Conservation (phyloP, 805 yeast species). For the Yamadazyma philogaea region DNA sequence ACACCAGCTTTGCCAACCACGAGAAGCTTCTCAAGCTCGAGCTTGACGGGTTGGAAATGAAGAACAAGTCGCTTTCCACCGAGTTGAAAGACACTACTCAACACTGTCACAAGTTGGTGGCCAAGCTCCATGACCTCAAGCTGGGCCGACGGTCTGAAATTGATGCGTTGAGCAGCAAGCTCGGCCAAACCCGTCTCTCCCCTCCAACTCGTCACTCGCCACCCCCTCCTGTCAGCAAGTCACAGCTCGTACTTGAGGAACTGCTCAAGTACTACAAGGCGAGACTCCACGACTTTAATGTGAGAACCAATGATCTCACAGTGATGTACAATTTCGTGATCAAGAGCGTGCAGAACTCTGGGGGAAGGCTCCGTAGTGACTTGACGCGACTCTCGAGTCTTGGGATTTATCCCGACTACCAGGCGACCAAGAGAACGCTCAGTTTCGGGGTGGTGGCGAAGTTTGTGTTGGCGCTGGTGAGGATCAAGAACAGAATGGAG, state of each 20-base stretch:
- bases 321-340: slow-evolving; percentile 32
- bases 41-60: slow-evolving; percentile 27
- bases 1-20: slow-evolving; percentile 28
- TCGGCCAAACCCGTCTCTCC: slow-evolving; percentile 21
- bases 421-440: slow-evolving; percentile 16
- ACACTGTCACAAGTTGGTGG: slow-evolving; percentile 30
- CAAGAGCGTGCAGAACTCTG: slow-evolving; percentile 27
- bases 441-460: slow-evolving; percentile 34
- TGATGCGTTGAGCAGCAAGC: slow-evolving; percentile 24
- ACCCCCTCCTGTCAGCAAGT: no score
- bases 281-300: slow-evolving; percentile 43
- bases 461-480: slow-evolving; percentile 36
- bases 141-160: slow-evolving; percentile 22
- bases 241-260: slow-evolving; percentile 18
- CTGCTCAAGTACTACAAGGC: slow-evolving; percentile 47
- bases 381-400: slow-evolving; percentile 23
- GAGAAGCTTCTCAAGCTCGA: slow-evolving; percentile 27
- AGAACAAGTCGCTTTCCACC: slow-evolving; percentile 23
- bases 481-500: slow-evolving; percentile 29
- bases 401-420: slow-evolving; percentile 34
- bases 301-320: slow-evolving; percentile 32
- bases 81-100: slow-evolving; percentile 30
- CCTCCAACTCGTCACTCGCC: slow-evolving; percentile 4
- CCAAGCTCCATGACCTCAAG: slow-evolving; percentile 19
- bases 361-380: slow-evolving; percentile 20